Base-by-base conservation (phyloP, 2,329 filamentous ascomycete genomes). In the Claviceps monticola region DNA sequence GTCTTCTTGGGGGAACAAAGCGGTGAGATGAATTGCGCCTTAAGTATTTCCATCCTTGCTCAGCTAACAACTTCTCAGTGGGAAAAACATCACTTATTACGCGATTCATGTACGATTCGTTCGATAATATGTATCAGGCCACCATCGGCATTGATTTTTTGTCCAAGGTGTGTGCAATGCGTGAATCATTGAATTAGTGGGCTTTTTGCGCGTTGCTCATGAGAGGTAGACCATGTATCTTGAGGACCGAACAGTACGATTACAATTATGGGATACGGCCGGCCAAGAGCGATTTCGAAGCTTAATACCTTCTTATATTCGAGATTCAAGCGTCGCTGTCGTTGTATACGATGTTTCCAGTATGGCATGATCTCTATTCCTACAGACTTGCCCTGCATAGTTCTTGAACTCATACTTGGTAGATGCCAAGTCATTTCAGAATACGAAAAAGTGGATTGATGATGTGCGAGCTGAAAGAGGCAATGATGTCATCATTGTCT, bases 41-140 rank as follows among this genome's bases (percentile, higher is more conserved):
- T 34, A n/a, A 29, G 7, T 19, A 11, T 19, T 21, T 14, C 17
- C 1, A 46, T 43, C 4, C n/a, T 45, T 8, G 23, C 5, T 34
- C 7, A 36, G 59, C 66, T 65, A 58, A 67, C 48, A 46, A 45
- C 47, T 50, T 50, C 54, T 58, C 68, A 97, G 93, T 98, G 62
- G 93, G 93, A 67, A 98, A 98, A 75, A 98, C 93, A 36, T 98
- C 93, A 56, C 74, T 98, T 62, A 98, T 98, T 68, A 98, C 93
- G 59, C 84, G 93, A 58, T 98, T 98, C 77, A 98, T 98, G 93
- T 98, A 98, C 78, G 93, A 98, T 72, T 97, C 93, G 47, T 98
- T 98, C 76, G 93, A 98, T 76, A 96, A 95, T 73, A 97, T 91
- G 78, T 98, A 98, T 74, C 93, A 98, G 72, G 93, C 93, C 53